These are phyloP conservation scores for Pelargonium myrrhifolium DNA, from an alignment of 441 rosid genomes.

Conservation along the genomic window DNA sequence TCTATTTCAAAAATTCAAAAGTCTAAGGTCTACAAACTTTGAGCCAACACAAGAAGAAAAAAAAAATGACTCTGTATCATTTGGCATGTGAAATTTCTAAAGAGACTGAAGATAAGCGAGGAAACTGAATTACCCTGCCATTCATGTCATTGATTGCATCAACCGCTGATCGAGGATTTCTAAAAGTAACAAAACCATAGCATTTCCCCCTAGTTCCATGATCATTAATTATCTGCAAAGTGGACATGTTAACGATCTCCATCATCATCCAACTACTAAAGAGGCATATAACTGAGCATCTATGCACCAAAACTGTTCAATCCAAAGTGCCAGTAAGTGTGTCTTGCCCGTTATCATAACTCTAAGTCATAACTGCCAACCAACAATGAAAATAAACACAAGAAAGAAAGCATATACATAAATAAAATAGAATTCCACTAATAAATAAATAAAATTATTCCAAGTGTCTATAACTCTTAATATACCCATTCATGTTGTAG, in stretches of 20 bases:
- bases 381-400: background rate
- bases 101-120: background rate
- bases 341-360: background rate
- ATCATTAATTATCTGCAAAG: constrained; percentile 62
- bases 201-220: constrained; percentile 67
- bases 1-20: constrained; percentile 34
- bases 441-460: background rate
- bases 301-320: background rate
- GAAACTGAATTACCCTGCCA: constrained; percentile 54
- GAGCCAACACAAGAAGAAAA: constrained; percentile 7
- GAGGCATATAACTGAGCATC: background rate
- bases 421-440: background rate
- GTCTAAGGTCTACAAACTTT: constrained; percentile 15
- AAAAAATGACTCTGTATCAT: background rate
- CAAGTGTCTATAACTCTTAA: too few species aligned
- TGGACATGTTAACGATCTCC: constrained; percentile 10
- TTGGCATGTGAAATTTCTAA: background rate
- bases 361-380: background rate
- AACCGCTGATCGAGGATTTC: constrained; percentile 64
- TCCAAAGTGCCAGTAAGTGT: too few species aligned
- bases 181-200: constrained; percentile 71
- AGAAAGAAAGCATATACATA: background rate
- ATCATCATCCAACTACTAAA: background rate
- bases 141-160: constrained; percentile 80
- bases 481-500: too few species aligned